Evolutionary conservation across 2,329 filamentous ascomycete species (phyloP), one percentile per base, ranked within the genome.

Genomic region (Trichophyton mentagrophytes): DNA sequence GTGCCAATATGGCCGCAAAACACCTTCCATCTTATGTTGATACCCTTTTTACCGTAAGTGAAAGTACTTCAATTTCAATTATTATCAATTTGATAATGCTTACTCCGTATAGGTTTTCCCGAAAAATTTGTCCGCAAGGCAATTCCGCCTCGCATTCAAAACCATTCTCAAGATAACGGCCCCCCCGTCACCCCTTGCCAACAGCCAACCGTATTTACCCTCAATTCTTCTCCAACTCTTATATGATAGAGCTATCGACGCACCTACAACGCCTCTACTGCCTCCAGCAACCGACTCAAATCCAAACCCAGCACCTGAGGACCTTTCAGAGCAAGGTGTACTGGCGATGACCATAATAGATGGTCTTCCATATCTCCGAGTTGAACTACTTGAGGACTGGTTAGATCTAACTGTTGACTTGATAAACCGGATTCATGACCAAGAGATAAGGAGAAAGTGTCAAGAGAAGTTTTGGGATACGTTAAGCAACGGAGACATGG

Each of bases 141-240:
- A 96, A 71, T 96, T 96, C 77, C 83, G 90, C 33, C 79, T 96
- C 8, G 91, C 90, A 9, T 91, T 95, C 78, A 89, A 87, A 70
- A 92, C 89, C 1, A 78, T 96, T 53, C 83, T 95, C 72, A 86
- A 87, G 67, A 86, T 95, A 62, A 85, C 90, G 9, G 86, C 87
- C 2, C 89, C 90, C 2, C 91, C 90, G 0, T 90, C 88, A 42
- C 81, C 84, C 1, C 81, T 95, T 46, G 84, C 87, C 38, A 84
- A 83, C 55, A 80, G 80, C 3, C 86, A 93, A 64, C 89, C 89
- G 0, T 80, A 87, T 61, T 80, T 96, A n/a, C 85, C 89, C 1
- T 88, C 91, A 64, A 86, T 85, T 0, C 76, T 96, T 0, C 78
- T 95, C 11, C 90, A 96, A 69, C 85, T 95, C 69, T 78, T 91